Evolutionary conservation across 345 rosid genomes (phyloP).

Genomic region (Iberis pinnata): DNA sequence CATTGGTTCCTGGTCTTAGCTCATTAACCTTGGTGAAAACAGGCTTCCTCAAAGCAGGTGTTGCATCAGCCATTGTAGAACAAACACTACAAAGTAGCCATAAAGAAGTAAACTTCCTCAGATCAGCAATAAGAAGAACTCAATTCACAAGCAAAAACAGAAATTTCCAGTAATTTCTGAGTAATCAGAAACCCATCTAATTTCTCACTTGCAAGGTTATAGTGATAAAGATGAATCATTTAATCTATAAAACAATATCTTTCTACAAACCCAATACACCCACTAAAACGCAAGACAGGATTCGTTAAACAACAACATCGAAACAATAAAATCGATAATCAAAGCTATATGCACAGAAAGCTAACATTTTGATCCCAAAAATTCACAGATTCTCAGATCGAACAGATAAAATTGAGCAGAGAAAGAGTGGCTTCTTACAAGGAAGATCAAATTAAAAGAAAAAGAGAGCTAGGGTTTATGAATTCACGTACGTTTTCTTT

Average conservation of each 20-base stretch:
- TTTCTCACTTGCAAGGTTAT: no score
- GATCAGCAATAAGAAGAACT: constrained; percentile 6
- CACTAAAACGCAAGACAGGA: not conserved
- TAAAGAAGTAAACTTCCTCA: not conserved
- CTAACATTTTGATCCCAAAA: not conserved
- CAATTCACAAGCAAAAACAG: constrained; percentile 1
- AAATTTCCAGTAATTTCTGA: not conserved
- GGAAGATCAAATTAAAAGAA: not conserved
- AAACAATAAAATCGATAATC: not conserved
- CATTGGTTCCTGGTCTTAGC: constrained; percentile 86
- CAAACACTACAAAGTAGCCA: not conserved
- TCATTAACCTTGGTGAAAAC: constrained; percentile 81
- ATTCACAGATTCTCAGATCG: constrained; percentile 8
- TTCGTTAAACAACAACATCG: constrained; percentile 1
- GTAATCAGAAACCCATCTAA: not conserved
- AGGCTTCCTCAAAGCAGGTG: constrained; percentile 80
- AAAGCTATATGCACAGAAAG: constrained; percentile 7
- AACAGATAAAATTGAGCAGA: not conserved
- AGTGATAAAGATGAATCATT: no score
- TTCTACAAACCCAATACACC: not conserved
- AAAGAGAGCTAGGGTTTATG: constrained; percentile 13
- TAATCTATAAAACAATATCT: not conserved
- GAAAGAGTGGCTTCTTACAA: not conserved
- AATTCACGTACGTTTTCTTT: constrained; percentile 12
- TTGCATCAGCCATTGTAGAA: constrained; percentile 62